phyloP scores from a whole-genome alignment of 768 basidiomycete species.

The Xerocomus potaroensis region DNA sequence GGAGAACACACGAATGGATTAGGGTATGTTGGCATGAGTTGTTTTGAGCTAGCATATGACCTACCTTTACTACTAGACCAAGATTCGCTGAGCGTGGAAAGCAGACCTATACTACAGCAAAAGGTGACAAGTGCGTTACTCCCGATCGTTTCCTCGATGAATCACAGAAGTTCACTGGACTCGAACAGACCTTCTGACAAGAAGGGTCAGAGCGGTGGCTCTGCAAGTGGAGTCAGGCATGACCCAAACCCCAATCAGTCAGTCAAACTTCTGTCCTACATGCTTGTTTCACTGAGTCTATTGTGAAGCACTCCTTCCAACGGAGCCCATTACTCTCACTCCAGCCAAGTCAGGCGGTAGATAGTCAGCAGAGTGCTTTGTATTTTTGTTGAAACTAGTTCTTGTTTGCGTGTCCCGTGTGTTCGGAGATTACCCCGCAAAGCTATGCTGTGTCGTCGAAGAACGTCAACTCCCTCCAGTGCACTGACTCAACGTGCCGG shows the following conservation, averaged over 20 bases:
- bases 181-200: no score
- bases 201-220: background rate
- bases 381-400: no score
- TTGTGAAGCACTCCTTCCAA: background rate
- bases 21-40: background rate
- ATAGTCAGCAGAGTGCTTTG: background rate
- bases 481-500: no score
- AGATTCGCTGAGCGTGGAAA: constrained; percentile 10
- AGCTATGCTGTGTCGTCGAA: constrained; percentile 5
- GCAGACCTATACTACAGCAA: fast-evolving
- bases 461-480: no score
- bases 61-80: background rate
- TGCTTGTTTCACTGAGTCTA: background rate
- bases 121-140: constrained; percentile 1
- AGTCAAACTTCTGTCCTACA: background rate
- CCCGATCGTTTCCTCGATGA: background rate
- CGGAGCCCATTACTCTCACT: background rate
- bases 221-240: background rate
- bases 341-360: background rate
- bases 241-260: background rate
- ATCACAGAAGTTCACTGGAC: background rate
- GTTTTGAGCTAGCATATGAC: background rate
- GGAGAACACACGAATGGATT: background rate
- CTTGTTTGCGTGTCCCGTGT: no score
- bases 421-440: background rate